These are phyloP conservation scores for Yamadazyma atmosphaerica DNA, from an alignment of 1,139 yeast genomes.

Conservation along the genomic window DNA sequence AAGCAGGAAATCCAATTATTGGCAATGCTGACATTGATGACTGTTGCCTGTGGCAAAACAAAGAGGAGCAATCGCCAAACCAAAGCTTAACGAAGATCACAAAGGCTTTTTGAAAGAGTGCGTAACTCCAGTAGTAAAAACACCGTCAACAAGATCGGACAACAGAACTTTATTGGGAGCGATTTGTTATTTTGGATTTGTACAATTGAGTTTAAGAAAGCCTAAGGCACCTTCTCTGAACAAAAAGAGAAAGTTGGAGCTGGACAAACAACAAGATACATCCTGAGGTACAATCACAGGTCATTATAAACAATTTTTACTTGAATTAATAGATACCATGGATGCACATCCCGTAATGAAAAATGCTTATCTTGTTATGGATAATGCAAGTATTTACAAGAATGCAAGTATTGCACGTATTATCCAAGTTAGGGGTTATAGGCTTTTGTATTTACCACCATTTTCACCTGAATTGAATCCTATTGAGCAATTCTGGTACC, in stretches of 20 bases:
- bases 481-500: conserved; percentile 15
- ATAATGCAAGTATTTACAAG: conserved; percentile 3
- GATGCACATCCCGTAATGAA: conserved; percentile 11
- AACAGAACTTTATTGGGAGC: conserved; percentile 14
- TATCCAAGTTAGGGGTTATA: conserved; percentile 13
- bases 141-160: conserved; percentile 11
- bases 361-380: conserved; percentile 9
- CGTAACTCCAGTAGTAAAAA: conserved; percentile 9
- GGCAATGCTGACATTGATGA: conserved; percentile 7
- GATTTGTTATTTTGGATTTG: conserved; percentile 10
- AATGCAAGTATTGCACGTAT: conserved; percentile 11
- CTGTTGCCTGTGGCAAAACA: conserved; percentile 11
- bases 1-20: conserved; percentile 6
- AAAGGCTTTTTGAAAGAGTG: conserved; percentile 11
- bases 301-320: conserved; percentile 11
- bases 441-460: conserved; percentile 11
- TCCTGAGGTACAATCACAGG: conserved; percentile 10
- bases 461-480: conserved; percentile 14
- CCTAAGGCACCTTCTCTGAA: conserved; percentile 8
- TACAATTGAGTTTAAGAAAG: conserved; percentile 10
- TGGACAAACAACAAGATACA: conserved; percentile 3
- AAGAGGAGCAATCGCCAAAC: conserved; percentile 4
- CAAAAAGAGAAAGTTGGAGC: conserved; percentile 5
- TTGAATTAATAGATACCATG: conserved; percentile 7
- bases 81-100: conserved; percentile 11